Percentiles rank a stretch among this genome's conserved stretches.
These are phyloP conservation scores for Globisporangium rhizosaccharum DNA, from an alignment of 352 stramenopile species.

Conservation along the genomic window DNA sequence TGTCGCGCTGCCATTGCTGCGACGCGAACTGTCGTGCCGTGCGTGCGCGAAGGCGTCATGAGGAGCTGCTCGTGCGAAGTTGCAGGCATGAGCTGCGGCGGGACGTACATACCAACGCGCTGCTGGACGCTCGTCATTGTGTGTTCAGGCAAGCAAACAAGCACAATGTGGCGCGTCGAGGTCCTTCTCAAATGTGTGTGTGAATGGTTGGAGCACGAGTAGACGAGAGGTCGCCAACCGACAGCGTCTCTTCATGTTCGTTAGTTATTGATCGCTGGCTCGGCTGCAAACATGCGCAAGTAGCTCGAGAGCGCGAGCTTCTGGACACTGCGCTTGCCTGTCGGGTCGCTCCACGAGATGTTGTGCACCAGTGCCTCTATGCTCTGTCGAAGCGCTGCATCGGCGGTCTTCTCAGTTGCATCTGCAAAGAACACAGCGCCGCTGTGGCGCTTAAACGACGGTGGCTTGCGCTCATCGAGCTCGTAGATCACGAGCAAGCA, in stretches of 20 bases:
- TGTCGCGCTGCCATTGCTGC: constrained; percentile 49
- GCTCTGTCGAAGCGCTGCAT: constrained; percentile 45
- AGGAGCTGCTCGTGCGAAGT: background rate
- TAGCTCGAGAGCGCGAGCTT: constrained; percentile 66
- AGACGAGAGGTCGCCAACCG: too few species aligned
- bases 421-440: constrained; percentile 56
- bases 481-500: constrained; percentile 65
- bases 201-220: too few species aligned
- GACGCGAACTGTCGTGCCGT: constrained; percentile 28
- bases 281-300: constrained; percentile 40
- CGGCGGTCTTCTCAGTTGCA: constrained; percentile 29
- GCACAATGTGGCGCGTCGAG: too few species aligned
- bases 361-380: constrained; percentile 69
- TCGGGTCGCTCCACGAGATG: constrained; percentile 64
- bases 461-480: constrained; percentile 53
- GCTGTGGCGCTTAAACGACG: constrained; percentile 29
- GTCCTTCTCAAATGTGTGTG: too few species aligned
- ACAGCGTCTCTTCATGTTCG: background rate
- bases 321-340: constrained; percentile 58
- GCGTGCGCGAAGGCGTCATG: constrained; percentile 9
- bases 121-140: constrained; percentile 10
- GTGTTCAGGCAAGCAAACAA: background rate
- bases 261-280: constrained; percentile 34
- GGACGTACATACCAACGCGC: background rate
- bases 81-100: background rate